A percentile compares a stretch with the other conserved stretches of the same genome.
Evolutionary conservation across 805 yeast species (phyloP).

Genomic region (Kodamaea fukazawae): DNA sequence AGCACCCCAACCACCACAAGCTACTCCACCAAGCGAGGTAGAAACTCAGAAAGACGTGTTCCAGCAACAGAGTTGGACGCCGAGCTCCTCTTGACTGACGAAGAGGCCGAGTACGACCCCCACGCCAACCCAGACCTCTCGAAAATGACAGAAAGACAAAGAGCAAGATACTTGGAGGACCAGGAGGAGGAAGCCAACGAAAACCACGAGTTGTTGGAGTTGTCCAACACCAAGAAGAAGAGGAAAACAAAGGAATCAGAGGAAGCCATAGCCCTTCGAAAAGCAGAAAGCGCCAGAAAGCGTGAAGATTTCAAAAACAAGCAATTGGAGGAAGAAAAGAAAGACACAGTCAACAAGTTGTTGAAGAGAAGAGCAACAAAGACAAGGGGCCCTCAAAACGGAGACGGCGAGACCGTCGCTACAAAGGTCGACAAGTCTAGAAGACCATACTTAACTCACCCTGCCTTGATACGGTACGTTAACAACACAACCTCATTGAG

Average conservation of each 20-base stretch:
- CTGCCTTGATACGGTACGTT: conserved; percentile 44
- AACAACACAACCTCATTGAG: conserved; percentile 18
- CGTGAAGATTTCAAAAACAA: conserved; percentile 81
- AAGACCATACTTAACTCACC: conserved; percentile 44
- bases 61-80: conserved; percentile 34
- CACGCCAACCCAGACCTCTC: conserved; percentile 40
- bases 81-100: conserved; percentile 38
- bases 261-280: conserved; percentile 76
- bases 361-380: conserved; percentile 81
- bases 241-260: conserved; percentile 62
- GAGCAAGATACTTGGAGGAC: conserved; percentile 42
- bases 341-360: conserved; percentile 84
- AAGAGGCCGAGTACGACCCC: conserved; percentile 45
- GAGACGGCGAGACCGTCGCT: conserved; percentile 24
- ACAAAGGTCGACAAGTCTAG: conserved; percentile 30
- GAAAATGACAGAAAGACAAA: conserved; percentile 56
- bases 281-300: conserved; percentile 85
- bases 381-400: conserved; percentile 43
- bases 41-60: conserved; percentile 14
- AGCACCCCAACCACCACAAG: not conserved
- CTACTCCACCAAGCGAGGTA: not conserved
- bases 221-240: conserved; percentile 37
- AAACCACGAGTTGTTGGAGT: conserved; percentile 21
- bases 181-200: conserved; percentile 16
- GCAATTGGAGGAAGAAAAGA: conserved; percentile 86